Base-by-base conservation (phyloP, 1,284 basidiomycete species). In the Farysia itapuensis region DNA sequence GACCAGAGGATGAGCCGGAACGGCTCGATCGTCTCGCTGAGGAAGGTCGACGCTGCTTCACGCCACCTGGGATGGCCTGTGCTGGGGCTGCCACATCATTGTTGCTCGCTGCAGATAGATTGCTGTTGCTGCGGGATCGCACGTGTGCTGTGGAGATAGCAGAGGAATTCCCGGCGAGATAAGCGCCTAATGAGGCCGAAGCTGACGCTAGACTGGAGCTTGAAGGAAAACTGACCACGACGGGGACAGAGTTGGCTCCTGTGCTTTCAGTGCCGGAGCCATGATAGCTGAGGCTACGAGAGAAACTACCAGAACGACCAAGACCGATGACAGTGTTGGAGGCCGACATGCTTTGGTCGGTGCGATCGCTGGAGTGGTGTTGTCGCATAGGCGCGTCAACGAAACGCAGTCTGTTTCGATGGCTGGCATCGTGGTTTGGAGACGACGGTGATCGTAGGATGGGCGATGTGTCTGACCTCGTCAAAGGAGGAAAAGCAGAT, bases 171-270 rank as follows among this genome's bases (percentile, higher is more conserved):
- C 11, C 26, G 9, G 9, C 26, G 9, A 28, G n/a, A 28, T 28
- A 28, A 28, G 26, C 26, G 26, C 11, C 9, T 28, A n/a, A 11
- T n/a, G 26, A n/a, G n/a, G 26, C 26, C 11, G 26, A 28, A 28
- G n/a, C 26, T n/a, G 26, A 28, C 12, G 31, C 31, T 9, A 18
- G 9, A 8, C 11, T 22, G 19, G 32, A 20, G 23, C 45, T 39
- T 12, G 45, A 33, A 39, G 60, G 60, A 31, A 64, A 58, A 47
- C 60, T 64, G 44, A 64, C 60, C 18, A 63, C 40, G 30, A 51
- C 53, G 15, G 40, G 39, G 40, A 36, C 47, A 24, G 47, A 37
- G 31, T 43, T 41, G 20, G 49, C 39, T 45, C 50, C 53, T 52
- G 46, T 50, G 53, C 42, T 60, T 45, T 63, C 59, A 32, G 42